A percentile compares a stretch with the other conserved stretches of the same genome.
phyloP scores from a whole-genome alignment of 2,329 filamentous ascomycete genomes.

The Fusarium subglutinans region DNA sequence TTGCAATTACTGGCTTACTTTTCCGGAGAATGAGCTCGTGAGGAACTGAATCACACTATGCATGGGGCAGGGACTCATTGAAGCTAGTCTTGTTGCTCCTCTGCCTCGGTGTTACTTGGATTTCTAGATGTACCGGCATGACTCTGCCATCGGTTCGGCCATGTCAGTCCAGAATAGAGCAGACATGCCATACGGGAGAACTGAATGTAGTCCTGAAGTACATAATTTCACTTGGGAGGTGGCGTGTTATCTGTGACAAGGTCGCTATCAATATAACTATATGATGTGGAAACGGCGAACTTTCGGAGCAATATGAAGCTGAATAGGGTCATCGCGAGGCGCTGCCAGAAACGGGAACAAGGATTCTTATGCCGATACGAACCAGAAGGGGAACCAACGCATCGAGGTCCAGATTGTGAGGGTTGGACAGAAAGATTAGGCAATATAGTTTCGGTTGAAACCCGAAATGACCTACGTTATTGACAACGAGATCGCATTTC shows the following conservation, averaged over 20 bases:
- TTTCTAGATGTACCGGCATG: neutral
- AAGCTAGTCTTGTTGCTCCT: neutral
- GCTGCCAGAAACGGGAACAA: neutral
- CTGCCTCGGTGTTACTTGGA: constrained; percentile 14
- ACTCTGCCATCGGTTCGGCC: neutral
- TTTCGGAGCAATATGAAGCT: neutral
- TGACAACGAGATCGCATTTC: constrained; percentile 16
- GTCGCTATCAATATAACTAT: neutral
- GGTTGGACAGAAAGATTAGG: neutral
- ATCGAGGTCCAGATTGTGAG: neutral
- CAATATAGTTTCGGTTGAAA: constrained; percentile 12
- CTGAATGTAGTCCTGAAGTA: neutral
- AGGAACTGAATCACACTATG: neutral
- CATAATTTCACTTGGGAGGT: neutral
- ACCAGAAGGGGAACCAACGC: neutral
- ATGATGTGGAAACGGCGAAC: neutral
- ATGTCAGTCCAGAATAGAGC: neutral
- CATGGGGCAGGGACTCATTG: neutral
- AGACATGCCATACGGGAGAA: neutral
- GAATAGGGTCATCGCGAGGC: neutral
- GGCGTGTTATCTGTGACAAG: neutral
- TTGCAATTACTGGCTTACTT: neutral
- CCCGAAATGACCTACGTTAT: constrained; percentile 8
- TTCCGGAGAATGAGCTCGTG: neutral
- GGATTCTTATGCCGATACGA: neutral